Evolutionary conservation across 2,329 filamentous ascomycete species (phyloP).

Genomic region (Hypoxylon sp.): DNA sequence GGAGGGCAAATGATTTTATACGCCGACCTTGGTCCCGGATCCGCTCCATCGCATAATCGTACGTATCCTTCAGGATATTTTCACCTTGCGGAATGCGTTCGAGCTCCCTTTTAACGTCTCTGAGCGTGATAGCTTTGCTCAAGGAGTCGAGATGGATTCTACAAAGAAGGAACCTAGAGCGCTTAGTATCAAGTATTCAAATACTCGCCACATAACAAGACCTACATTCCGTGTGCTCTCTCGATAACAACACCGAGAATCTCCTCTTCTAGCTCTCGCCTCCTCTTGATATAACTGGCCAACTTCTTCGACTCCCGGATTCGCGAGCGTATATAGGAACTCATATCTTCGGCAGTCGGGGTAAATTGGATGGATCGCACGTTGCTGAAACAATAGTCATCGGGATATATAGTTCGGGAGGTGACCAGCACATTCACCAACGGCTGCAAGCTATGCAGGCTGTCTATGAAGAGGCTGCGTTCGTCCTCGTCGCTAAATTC

Average conservation of each 20-base stretch:
- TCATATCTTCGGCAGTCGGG: conserved; percentile 27
- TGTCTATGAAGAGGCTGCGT: conserved; percentile 21
- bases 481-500: conserved; percentile 28
- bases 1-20: conserved; percentile 22
- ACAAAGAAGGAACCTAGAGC: conserved; percentile 23
- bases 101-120: conserved; percentile 19
- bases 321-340: conserved; percentile 22
- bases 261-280: conserved; percentile 14
- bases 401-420: conserved; percentile 16
- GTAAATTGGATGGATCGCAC: conserved; percentile 15
- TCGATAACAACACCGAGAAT: conserved; percentile 22
- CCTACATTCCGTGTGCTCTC: conserved; percentile 29
- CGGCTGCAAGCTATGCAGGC: conserved; percentile 21
- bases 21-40: conserved; percentile 22
- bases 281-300: conserved; percentile 10
- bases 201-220: not conserved
- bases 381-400: conserved; percentile 14
- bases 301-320: conserved; percentile 27
- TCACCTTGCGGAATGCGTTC: conserved; percentile 21
- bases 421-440: conserved; percentile 23
- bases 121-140: conserved; percentile 21
- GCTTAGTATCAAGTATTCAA: not conserved
- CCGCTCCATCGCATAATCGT: conserved; percentile 25
- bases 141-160: conserved; percentile 28
- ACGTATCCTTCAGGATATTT: conserved; percentile 28